Evolutionary conservation across 2,329 filamentous ascomycete genomes (phyloP).

Genomic region (Colletotrichum brevisporum): DNA sequence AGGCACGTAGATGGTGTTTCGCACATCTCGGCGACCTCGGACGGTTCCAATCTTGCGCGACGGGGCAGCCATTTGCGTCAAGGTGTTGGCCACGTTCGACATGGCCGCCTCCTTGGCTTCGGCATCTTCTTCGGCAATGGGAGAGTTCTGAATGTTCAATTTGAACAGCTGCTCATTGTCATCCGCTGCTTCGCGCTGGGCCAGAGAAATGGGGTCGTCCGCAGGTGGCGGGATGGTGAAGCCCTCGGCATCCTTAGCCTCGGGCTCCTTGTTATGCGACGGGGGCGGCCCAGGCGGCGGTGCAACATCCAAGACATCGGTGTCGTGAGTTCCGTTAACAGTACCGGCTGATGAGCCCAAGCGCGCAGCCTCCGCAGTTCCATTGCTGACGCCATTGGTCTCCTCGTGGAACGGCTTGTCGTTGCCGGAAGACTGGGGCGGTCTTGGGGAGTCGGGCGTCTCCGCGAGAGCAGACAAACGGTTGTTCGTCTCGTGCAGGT

Average conservation of each 20-base stretch:
- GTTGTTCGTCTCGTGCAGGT: conserved; percentile 67
- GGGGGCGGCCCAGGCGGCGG: conserved; percentile 67
- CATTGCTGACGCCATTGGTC: conserved; percentile 61
- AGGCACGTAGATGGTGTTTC: conserved; percentile 90
- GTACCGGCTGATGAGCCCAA: conserved; percentile 49
- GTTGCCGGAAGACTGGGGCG: conserved; percentile 43
- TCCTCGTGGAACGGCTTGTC: conserved; percentile 57
- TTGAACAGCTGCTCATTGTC: conserved; percentile 80
- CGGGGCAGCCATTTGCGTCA: conserved; percentile 75
- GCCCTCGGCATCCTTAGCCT: conserved; percentile 78
- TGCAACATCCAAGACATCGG: conserved; percentile 65
- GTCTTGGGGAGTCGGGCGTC: conserved; percentile 60
- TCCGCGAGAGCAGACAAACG: conserved; percentile 72
- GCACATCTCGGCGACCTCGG: conserved; percentile 89
- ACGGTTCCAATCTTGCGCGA: conserved; percentile 81
- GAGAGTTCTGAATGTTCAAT: conserved; percentile 83
- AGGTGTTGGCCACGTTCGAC: conserved; percentile 80
- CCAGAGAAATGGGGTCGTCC: conserved; percentile 78
- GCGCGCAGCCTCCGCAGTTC: conserved; percentile 49
- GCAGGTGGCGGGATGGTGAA: conserved; percentile 78
- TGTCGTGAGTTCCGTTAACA: conserved; percentile 62
- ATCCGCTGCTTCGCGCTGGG: conserved; percentile 76
- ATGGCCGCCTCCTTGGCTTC: conserved; percentile 81
- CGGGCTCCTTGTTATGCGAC: conserved; percentile 55
- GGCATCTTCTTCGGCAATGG: conserved; percentile 83